Base-by-base conservation (phyloP, 179 eudicot genomes). In the Spinacia oleracea region DNA sequence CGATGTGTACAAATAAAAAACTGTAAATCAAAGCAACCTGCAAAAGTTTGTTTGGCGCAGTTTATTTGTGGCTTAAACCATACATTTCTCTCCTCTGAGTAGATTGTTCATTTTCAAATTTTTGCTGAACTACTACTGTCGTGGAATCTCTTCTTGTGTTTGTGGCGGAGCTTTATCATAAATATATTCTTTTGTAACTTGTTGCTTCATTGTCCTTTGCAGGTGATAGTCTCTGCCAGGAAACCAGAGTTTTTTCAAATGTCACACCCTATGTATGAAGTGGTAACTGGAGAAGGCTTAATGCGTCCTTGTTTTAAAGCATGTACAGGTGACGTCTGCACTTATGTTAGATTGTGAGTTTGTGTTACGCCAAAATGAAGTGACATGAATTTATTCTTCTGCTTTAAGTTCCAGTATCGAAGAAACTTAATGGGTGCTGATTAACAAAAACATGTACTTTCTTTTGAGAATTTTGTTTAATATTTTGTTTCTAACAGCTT, bases 221-320 rank as follows among this genome's bases (percentile, higher is more conserved):
- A 94, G 98, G 97, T 94, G 77, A 94, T 94, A 69, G 97, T 93
- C 78, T 94, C 98, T 48, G 93, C 98, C 72, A 90, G 98, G 78
- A 94, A 94, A 86, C 98, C 98, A 75, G 98, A 94, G 84, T 94
- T 94, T 83, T 94, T 94, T 81, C 98, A 93, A 79, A 93, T 86
- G 92, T 88, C 98, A 45, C 98, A 94, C 77, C 98, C 98, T 21
- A 82, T 94, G 92, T 93, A 94, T 83, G 98, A 94, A 88, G 92
- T 94, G 78, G 98, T 94, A 83, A 94, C 98, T 20, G 92, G 84
- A 70, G 98, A 93, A 82, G 98, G 98, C 78, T 89, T 94, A 20
- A 93, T 94, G 98, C 97, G 97, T 73, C 98, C 98, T 60, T 94
- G 97, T 82, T 94, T 93, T 77, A 93, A 92, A 89, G 91, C 91